phyloP scores from a whole-genome alignment of 2,329 filamentous ascomycete genomes.

The Proliferodiscus dingleyae region DNA sequence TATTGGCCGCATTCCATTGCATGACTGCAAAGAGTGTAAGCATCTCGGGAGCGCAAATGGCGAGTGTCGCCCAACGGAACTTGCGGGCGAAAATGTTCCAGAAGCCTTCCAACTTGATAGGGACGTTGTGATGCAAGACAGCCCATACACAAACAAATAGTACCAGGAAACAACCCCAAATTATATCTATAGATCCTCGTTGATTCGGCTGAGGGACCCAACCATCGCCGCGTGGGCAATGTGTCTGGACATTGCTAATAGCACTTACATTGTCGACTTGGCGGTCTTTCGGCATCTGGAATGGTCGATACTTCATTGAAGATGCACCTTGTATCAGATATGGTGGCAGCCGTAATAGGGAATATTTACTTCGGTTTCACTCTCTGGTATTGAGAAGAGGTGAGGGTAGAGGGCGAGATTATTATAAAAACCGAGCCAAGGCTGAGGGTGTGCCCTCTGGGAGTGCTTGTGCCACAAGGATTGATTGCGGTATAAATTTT shows the following conservation, averaged over 20 bases:
- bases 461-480: no score
- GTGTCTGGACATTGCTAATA: background rate
- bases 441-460: background rate
- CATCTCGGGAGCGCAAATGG: constrained; percentile 1
- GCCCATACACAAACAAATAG: constrained; percentile 7
- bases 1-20: constrained; percentile 7
- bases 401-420: background rate
- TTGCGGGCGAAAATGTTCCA: background rate
- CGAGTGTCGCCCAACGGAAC: constrained; percentile 2
- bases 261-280: background rate
- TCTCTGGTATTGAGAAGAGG: no score
- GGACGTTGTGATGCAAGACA: constrained; percentile 5
- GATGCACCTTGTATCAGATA: no score
- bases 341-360: no score
- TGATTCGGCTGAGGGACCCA: constrained; percentile 2
- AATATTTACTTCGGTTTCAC: no score
- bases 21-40: constrained; percentile 6
- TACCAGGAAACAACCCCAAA: constrained; percentile 7
- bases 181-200: constrained; percentile 7
- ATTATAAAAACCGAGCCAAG: background rate
- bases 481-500: no score
- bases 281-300: background rate
- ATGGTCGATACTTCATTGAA: background rate
- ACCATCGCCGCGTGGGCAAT: background rate
- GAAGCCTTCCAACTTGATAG: constrained; percentile 1